A percentile compares a stretch with the other conserved stretches of the same genome.
Evolutionary conservation across 352 stramenopile genomes (phyloP).

Genomic region (Globisporangium barbulae): DNA sequence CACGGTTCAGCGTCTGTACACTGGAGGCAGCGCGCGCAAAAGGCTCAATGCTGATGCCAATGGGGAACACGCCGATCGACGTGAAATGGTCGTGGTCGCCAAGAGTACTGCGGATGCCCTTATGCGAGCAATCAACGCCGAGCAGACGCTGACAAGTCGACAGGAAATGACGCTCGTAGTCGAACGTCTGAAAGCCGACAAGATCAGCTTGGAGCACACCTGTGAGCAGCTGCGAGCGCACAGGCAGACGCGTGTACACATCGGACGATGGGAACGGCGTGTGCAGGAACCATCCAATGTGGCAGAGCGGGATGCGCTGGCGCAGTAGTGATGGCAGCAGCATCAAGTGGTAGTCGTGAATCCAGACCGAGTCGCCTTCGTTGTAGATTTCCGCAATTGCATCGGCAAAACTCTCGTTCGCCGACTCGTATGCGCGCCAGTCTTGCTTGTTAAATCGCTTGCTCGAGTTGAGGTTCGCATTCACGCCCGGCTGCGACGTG

Average conservation of each 20-base stretch:
- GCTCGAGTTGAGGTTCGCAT: constrained; percentile 42
- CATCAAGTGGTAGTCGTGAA: constrained; percentile 92
- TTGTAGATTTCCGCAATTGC: constrained; percentile 86
- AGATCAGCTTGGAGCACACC: constrained; percentile 84
- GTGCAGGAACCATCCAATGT: constrained; percentile 89
- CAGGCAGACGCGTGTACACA: constrained; percentile 81
- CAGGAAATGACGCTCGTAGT: constrained; percentile 87
- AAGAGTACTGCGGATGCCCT: constrained; percentile 68
- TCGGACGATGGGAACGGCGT: constrained; percentile 86
- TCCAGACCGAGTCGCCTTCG: constrained; percentile 86
- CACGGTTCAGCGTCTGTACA: constrained; percentile 48
- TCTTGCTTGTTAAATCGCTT: constrained; percentile 88
- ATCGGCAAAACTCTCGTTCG: constrained; percentile 85
- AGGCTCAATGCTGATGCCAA: constrained; percentile 82
- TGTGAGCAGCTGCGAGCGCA: constrained; percentile 68
- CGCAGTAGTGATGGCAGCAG: constrained; percentile 81
- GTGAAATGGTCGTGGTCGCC: constrained; percentile 80
- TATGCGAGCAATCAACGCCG: constrained; percentile 66
- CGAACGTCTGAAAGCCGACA: constrained; percentile 88
- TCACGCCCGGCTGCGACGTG: constrained; percentile 33
- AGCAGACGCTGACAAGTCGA: constrained; percentile 78
- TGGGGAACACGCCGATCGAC: constrained; percentile 85
- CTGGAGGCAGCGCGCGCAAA: constrained; percentile 68
- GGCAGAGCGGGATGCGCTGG: constrained; percentile 60
- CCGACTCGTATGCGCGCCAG: constrained; percentile 86